phyloP scores from a whole-genome alignment of 306 rosid species.

The Vigna angularis region DNA sequence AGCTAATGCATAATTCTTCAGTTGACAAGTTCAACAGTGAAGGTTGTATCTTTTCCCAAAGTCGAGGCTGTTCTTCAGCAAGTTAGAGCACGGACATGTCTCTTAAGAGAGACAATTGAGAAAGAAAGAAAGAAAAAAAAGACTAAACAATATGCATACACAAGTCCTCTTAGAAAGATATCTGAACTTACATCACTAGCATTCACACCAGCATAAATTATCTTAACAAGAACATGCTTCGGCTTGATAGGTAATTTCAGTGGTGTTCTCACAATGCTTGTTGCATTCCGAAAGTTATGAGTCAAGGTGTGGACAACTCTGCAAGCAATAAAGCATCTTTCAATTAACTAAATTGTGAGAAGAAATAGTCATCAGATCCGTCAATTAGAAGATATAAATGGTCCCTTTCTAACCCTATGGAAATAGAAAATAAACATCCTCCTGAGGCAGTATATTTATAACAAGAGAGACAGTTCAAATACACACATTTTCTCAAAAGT shows the following conservation, averaged over 20 bases:
- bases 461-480: slow-evolving; percentile 33
- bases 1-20: slow-evolving; percentile 22
- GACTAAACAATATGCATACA: neutral
- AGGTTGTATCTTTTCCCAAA: neutral
- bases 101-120: slow-evolving; percentile 23
- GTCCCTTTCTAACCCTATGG: slow-evolving; percentile 10
- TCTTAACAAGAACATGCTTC: slow-evolving; percentile 78
- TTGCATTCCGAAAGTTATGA: slow-evolving; percentile 90
- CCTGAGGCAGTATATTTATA: slow-evolving; percentile 16
- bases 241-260: slow-evolving; percentile 78
- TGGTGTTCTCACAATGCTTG: slow-evolving; percentile 65
- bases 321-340: slow-evolving; percentile 46
- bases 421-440: slow-evolving; percentile 39
- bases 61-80: slow-evolving; percentile 11
- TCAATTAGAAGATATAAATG: slow-evolving; percentile 37
- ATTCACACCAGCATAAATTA: slow-evolving; percentile 94
- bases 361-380: slow-evolving; percentile 15
- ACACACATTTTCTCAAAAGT: slow-evolving; percentile 88
- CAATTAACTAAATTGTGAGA: slow-evolving; percentile 36
- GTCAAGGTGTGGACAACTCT: slow-evolving; percentile 92
- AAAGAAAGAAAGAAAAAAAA: neutral
- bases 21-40: slow-evolving; percentile 25
- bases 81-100: slow-evolving; percentile 16
- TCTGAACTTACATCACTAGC: slow-evolving; percentile 94
- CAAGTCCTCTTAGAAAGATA: slow-evolving; percentile 38